Evolutionary conservation across 805 yeast species (phyloP), one percentile per base, ranked within the genome.

Genomic region (Teunomyces stri): DNA sequence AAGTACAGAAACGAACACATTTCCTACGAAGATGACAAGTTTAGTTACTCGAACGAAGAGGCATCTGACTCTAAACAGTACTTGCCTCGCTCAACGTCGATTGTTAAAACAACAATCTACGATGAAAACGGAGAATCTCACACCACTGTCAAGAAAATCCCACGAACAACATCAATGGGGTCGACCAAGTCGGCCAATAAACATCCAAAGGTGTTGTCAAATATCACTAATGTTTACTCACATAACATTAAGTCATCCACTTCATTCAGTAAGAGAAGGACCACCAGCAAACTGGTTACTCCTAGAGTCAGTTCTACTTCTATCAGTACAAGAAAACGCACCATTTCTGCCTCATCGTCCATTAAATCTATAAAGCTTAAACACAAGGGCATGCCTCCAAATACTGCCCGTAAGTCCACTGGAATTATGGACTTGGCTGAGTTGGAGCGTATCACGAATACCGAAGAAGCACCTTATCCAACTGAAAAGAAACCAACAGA

Each of bases 1-100:
- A 80, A 86, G 54, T 89, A 89, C 64, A 75, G 94, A 51, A 80
- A 79, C 51, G 90, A 85, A 48, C 92, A 86, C 56, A 58, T 69
- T 6, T 33, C 48, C 6, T 47, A 42, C 28, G 50, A 47, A 27
- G 50, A 47, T 29, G 50, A 46, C 20, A 42, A 46, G 39, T 42
- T 31, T 21, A 45, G 44, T n/a, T 46, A 64, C 37, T 63, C 62
- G 20, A 63, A 61, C 31, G 67, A 61, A 30, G 61, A 55, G 31
- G 58, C 59, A n/a, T 59, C 55, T 33, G 58, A 46, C 29, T 47
- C 57, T 13, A 58, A 60, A 48, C 64, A 62, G 36, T 46, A 67
- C 11, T 52, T 75, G 47, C 75, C 75, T 38, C 65, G 72, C 50
- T 70, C 76, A 1, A 63, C 66, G 42, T 67, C 70, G 55, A 69